Evolutionary conservation across 1,139 yeast species (phyloP), one percentile per base, ranked within the genome.

Genomic region (Sugiyamaella castrensis): DNA sequence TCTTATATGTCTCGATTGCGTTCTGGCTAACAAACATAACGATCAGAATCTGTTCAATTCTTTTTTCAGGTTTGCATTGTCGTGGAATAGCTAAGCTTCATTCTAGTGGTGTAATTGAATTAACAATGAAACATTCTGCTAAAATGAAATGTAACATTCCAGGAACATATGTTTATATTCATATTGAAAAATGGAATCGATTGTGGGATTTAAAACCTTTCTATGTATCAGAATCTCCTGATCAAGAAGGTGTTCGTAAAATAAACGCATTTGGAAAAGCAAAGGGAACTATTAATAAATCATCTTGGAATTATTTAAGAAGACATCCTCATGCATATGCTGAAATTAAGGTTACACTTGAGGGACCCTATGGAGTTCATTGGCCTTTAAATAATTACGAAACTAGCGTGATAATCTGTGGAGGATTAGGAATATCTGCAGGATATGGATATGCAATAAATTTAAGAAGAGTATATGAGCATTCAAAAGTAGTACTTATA

Each of bases 391-490:
- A 73, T 48, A 39, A 50, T 16, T 81, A 74, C 59, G 79, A 78
- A 46, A 75, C 74, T 40, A 65, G 72, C 6, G 64, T 81, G 8
- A 69, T 82, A 46, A 55, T 82, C 47, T 77, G 80, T 7, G 82
- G 86, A 58, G 87, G 87, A 49, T 80, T 80, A 57, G 91, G 91
- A 61, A 71, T 84, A 51, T 81, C 89, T 1, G 80, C 81, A 3
- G 46, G 53, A 3, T 49, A 51, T 26, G 55, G 59, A 8, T 58
- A 60, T 45, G 63, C 62, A 12, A 44, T 50, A n/a, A 54, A 53
- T 34, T 28, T 40, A 31, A 5, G 5, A 19, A 36, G 28, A 30
- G 41, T 13, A 27, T 15, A 41, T 2, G 37, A 37, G 33, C 33
- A 32, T 45, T 54, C 34, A 1, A 50, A 32, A n/a, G 40, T 48